Base-by-base conservation (phyloP, 2,329 filamentous ascomycete genomes). In the Ceratocystis ficicola region DNA sequence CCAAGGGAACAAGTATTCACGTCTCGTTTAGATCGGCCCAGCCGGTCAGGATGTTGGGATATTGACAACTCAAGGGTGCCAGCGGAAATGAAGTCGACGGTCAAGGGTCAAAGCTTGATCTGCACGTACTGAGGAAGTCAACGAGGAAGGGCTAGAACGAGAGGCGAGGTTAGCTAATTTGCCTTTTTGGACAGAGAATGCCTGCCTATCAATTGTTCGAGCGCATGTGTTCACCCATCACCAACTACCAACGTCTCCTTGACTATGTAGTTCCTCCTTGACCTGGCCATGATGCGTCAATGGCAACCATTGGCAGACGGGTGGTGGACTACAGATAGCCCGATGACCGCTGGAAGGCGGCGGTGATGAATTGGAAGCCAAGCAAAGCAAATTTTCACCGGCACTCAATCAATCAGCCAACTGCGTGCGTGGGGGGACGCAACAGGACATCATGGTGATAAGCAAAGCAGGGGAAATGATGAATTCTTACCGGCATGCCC, bases 51-150 rank as follows among this genome's bases (percentile, higher is more conserved):
- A 61, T 46, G 62, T 66, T 36, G 57, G 12, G 15, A 25, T 15
- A 52, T 22, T 1, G 10, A 5, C 20, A 17, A 25, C 15, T 15
- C 10, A 28, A 4, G 48, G 10, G 1, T 52, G 48, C 3, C 20
- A 36, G 3, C 30, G 6, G 32, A n/a, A 59, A 36, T 15, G 28
- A 59, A 7, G n/a, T 36, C 1, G 8, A 20, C 12, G n/a, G 55
- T 8, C 20, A 36, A 30, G 17, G 15, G 36, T 32, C 12, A 30
- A 59, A 36, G 30, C 17, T 12, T n/a, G 15, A 59, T 36, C 55
- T 41, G 28, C 44, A 94, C 92, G 76, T 95, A 95, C 91, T 97
- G 86, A 97, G 78, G 86, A 97, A 97, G 84, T 97, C 93, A 77
- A 95, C 90, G 77, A 96, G 76, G 85, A 97, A 97, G 79, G 90